phyloP scores from a whole-genome alignment of 78 protist species.

The Tieghemostelium lacteum region DNA sequence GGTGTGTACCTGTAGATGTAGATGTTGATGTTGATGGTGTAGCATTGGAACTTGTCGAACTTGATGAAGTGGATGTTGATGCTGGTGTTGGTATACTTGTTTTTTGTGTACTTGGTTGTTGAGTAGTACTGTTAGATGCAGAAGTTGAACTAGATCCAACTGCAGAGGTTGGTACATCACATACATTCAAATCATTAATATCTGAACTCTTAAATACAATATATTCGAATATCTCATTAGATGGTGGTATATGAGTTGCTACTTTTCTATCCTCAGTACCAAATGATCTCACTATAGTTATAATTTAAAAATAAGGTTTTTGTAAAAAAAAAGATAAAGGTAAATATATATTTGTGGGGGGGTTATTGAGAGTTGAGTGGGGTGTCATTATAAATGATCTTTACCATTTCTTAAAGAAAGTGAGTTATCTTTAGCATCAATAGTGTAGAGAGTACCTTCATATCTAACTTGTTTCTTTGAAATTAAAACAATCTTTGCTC shows the following conservation, averaged over 20 bases:
- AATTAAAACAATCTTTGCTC: constrained; percentile 61
- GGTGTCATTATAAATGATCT: background rate
- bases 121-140: background rate
- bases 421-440: constrained; percentile 59
- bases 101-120: background rate
- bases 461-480: constrained; percentile 51
- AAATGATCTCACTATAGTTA: constrained; percentile 29
- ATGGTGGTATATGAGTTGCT: constrained; percentile 33
- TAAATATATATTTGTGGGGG: background rate
- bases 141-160: constrained; percentile 1
- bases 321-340: background rate
- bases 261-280: constrained; percentile 63
- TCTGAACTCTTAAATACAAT: constrained; percentile 73
- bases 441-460: constrained; percentile 64
- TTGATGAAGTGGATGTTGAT: background rate
- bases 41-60: background rate
- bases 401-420: constrained; percentile 68
- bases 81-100: background rate
- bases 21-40: background rate
- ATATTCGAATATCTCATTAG: constrained; percentile 57
- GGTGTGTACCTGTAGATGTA: background rate
- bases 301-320: background rate
- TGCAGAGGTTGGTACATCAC: constrained; percentile 32
- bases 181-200: constrained; percentile 54
- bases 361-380: background rate